Percentiles rank a stretch among this genome's conserved stretches.
Evolutionary conservation across 2,329 filamentous ascomycete species (phyloP).

Genomic region (Tolypocladium inflatum): DNA sequence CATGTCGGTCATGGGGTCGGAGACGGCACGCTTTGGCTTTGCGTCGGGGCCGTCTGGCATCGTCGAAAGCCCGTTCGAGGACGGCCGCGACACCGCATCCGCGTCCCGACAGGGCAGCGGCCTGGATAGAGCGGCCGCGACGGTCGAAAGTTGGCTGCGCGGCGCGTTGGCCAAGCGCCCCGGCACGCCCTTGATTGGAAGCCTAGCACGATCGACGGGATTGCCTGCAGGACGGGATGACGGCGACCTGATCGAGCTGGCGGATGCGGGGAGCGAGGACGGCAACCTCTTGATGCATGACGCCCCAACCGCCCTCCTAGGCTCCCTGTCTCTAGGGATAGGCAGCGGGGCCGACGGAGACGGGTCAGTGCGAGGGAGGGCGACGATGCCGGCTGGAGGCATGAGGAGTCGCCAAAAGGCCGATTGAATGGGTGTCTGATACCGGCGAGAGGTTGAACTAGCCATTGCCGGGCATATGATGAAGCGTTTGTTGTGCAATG

Average conservation of each 20-base stretch:
- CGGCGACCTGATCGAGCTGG: conserved; percentile 63
- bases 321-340: conserved; percentile 15
- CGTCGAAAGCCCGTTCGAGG: conserved; percentile 41
- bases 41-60: conserved; percentile 29
- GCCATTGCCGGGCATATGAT: not conserved
- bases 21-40: conserved; percentile 50
- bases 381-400: conserved; percentile 9
- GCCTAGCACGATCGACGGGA: conserved; percentile 22
- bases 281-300: conserved; percentile 19
- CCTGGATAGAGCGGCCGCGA: conserved; percentile 76
- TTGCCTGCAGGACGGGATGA: conserved; percentile 19
- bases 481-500: not conserved
- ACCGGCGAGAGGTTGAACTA: not conserved
- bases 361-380: conserved; percentile 27
- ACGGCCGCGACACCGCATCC: conserved; percentile 32
- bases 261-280: conserved; percentile 51
- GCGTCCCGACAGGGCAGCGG: conserved; percentile 38
- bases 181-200: conserved; percentile 36
- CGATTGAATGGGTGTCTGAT: conserved; percentile 15
- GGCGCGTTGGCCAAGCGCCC: conserved; percentile 63
- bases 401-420: conserved; percentile 27
- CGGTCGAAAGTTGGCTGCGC: conserved; percentile 83
- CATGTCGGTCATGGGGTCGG: conserved; percentile 54
- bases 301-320: conserved; percentile 16
- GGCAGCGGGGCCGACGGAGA: conserved; percentile 30